A percentile compares a stretch with the other conserved stretches of the same genome.
phyloP scores from a whole-genome alignment of 1,284 basidiomycete genomes.

The Sporisorium exsertum region DNA sequence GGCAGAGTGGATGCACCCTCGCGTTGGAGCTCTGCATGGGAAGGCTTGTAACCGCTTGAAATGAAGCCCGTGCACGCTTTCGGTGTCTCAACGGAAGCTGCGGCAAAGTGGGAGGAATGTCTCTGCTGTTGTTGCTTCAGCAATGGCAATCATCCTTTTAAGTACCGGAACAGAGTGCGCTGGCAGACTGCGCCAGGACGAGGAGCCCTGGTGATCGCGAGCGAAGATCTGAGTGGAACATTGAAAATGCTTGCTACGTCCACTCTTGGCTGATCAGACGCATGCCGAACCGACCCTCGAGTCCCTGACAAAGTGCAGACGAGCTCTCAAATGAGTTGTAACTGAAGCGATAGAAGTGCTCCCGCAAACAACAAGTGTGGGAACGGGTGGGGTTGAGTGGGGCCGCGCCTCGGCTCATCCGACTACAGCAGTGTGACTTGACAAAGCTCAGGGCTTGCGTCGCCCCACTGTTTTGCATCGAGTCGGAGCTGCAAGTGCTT shows the following conservation, averaged over 20 bases:
- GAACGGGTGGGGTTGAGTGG: slow-evolving; percentile 1
- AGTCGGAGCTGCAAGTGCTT: neutral
- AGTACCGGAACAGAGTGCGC: no score
- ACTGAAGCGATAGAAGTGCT: no score
- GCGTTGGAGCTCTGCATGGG: neutral
- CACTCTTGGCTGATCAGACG: neutral
- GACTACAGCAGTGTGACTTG: slow-evolving; percentile 6
- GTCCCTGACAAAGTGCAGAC: neutral
- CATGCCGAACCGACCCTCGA: slow-evolving; percentile 3
- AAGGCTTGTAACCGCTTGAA: neutral
- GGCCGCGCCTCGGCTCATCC: slow-evolving; percentile 11
- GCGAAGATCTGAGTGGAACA: neutral
- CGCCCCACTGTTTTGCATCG: neutral
- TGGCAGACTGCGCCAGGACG: no score
- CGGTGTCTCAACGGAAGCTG: neutral
- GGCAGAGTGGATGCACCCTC: neutral
- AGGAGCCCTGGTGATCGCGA: neutral
- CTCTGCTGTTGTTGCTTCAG: neutral
- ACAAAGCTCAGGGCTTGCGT: neutral
- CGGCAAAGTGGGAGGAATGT: neutral
- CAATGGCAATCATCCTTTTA: no score
- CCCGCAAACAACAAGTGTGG: slow-evolving; percentile 2
- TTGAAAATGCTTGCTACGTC: neutral
- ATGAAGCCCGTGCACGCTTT: neutral
- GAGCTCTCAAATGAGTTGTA: no score